These are phyloP conservation scores for Fusarium begoniae DNA, from an alignment of 2,329 filamentous ascomycete genomes.

Conservation along the genomic window DNA sequence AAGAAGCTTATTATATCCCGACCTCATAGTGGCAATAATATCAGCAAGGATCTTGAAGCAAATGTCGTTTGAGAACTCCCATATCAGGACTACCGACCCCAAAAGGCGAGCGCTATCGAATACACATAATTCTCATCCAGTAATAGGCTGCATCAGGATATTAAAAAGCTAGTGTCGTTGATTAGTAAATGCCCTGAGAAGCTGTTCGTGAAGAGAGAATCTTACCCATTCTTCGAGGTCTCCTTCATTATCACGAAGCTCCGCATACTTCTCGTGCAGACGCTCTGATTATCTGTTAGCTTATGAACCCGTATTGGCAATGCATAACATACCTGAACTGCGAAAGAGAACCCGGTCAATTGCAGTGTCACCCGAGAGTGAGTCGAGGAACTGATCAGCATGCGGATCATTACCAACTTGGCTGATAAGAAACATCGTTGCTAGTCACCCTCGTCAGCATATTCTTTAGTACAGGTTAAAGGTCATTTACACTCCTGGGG, in stretches of 20 bases:
- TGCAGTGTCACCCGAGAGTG: background rate
- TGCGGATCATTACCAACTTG: background rate
- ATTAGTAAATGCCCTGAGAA: rapidly evolving
- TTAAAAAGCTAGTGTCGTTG: background rate
- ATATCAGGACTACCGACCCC: no score
- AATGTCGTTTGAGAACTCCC: background rate
- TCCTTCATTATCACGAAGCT: background rate
- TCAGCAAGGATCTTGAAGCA: background rate
- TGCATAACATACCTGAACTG: background rate
- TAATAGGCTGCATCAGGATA: background rate
- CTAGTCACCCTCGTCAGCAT: background rate
- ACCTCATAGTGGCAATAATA: background rate
- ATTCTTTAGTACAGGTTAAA: rapidly evolving
- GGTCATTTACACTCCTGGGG: background rate
- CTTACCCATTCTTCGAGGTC: background rate
- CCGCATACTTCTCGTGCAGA: background rate
- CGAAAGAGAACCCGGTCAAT: background rate
- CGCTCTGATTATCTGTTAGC: background rate
- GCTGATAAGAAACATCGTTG: background rate
- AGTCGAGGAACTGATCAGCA: background rate
- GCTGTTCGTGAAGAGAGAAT: no score
- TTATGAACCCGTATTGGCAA: rapidly evolving
- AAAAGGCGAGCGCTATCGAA: background rate
- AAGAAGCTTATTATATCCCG: background rate
- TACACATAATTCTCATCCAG: rapidly evolving